phyloP scores from a whole-genome alignment of 495 filamentous ascomycete species.

The Aspergillus sclerotiicarbonarius region DNA sequence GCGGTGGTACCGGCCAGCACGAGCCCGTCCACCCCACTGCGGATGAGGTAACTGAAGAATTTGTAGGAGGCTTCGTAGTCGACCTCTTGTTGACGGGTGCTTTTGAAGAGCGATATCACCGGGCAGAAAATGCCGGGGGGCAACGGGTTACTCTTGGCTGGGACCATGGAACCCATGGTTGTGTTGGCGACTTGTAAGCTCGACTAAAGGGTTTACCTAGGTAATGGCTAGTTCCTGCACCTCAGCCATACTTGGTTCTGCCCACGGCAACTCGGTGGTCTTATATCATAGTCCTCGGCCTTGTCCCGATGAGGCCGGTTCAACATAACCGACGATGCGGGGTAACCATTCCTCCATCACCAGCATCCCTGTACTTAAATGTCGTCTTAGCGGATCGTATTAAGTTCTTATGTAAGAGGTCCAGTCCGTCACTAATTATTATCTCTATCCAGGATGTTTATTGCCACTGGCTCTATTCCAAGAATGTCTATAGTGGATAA shows the following conservation, averaged over 20 bases:
- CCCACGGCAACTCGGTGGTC: neutral
- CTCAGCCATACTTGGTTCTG: neutral
- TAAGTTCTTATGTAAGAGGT: too few species aligned
- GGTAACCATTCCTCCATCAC: too few species aligned
- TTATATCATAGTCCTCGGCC: neutral
- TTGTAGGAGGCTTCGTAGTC: constrained; percentile 38
- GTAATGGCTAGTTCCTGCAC: too few species aligned
- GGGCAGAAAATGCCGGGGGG: constrained; percentile 41
- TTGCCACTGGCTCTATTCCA: too few species aligned
- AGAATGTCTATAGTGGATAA: too few species aligned
- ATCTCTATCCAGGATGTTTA: too few species aligned
- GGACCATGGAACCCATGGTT: constrained; percentile 24
- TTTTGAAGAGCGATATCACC: constrained; percentile 37
- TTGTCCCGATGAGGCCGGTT: neutral
- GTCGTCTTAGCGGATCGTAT: too few species aligned
- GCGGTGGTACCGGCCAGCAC: constrained; percentile 59
- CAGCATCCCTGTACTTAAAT: too few species aligned
- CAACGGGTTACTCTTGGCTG: constrained; percentile 23
- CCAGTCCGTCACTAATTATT: too few species aligned
- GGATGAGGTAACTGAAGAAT: constrained; percentile 29
- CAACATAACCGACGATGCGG: neutral
- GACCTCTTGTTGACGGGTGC: constrained; percentile 35
- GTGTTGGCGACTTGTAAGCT: neutral
- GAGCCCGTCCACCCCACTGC: constrained; percentile 47
- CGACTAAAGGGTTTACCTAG: too few species aligned